Conservation (phyloP, 108 stramenopile genomes). For the Chaetoceros muelleri region DNA sequence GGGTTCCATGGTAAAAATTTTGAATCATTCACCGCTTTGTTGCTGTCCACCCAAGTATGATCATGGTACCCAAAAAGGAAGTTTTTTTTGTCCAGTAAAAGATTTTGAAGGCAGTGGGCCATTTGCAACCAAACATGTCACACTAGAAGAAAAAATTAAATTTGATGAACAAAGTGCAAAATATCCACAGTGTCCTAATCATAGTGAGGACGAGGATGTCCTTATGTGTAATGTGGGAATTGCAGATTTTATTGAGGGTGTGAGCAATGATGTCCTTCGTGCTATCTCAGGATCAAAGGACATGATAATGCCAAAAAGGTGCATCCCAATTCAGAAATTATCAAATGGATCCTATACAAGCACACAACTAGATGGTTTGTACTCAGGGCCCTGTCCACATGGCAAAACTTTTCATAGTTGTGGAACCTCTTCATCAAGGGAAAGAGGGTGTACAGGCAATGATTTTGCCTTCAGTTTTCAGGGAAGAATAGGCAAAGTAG, state of each 20-base stretch:
- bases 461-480: conserved; percentile 24
- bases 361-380: conserved; percentile 18
- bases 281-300: conserved; percentile 7
- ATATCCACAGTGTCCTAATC: conserved; percentile 30
- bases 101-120: conserved; percentile 20
- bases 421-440: conserved; percentile 6
- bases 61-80: conserved; percentile 15
- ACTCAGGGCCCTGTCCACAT: conserved; percentile 16
- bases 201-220: conserved; percentile 19
- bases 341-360: conserved; percentile 12
- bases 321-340: background rate
- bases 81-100: conserved; percentile 28
- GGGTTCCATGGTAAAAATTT: conserved; percentile 30
- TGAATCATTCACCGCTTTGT: conserved; percentile 9
- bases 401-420: conserved; percentile 18
- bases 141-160: conserved; percentile 13
- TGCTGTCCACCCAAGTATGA: conserved; percentile 27
- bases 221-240: conserved; percentile 24
- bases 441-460: conserved; percentile 11
- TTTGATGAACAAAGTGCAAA: conserved; percentile 12
- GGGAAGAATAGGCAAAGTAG: conserved; percentile 35
- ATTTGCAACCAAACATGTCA: conserved; percentile 13
- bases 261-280: conserved; percentile 1
- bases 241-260: conserved; percentile 11
- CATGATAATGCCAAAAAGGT: background rate